Conservation (phyloP, 164 flowering plant genomes). For the Echeveria elegans region DNA sequence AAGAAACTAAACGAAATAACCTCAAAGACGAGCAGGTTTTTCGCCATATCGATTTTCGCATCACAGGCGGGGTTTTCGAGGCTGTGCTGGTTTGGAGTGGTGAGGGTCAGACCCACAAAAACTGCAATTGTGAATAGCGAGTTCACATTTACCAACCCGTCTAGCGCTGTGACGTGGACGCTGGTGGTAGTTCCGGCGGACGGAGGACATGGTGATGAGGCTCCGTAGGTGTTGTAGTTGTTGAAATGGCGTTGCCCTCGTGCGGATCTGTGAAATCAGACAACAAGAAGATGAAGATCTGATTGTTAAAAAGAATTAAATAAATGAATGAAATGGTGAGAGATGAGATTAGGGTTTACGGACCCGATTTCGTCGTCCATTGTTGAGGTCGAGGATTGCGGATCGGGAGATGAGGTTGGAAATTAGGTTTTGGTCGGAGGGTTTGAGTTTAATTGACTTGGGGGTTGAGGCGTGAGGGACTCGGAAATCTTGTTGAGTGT, state of each 20-base stretch:
- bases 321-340: background rate
- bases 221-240: background rate
- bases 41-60: constrained; percentile 12
- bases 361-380: background rate
- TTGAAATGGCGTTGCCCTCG: background rate
- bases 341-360: background rate
- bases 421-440: background rate
- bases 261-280: background rate
- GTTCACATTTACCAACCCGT: constrained; percentile 13
- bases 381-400: background rate
- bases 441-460: background rate
- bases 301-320: background rate
- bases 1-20: background rate
- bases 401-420: background rate
- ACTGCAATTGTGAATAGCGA: constrained; percentile 14
- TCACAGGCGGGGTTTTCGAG: constrained; percentile 9
- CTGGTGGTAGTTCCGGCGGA: background rate
- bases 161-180: constrained; percentile 13
- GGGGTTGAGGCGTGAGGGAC: too few relatives aligned
- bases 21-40: background rate
- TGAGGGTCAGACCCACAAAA: constrained; percentile 11
- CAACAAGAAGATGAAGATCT: background rate
- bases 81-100: constrained; percentile 10
- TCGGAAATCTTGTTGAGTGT: too few relatives aligned
- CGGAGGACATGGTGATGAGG: background rate